phyloP scores from a whole-genome alignment of 2,329 filamentous ascomycete species.

The Diaporthe capsici region DNA sequence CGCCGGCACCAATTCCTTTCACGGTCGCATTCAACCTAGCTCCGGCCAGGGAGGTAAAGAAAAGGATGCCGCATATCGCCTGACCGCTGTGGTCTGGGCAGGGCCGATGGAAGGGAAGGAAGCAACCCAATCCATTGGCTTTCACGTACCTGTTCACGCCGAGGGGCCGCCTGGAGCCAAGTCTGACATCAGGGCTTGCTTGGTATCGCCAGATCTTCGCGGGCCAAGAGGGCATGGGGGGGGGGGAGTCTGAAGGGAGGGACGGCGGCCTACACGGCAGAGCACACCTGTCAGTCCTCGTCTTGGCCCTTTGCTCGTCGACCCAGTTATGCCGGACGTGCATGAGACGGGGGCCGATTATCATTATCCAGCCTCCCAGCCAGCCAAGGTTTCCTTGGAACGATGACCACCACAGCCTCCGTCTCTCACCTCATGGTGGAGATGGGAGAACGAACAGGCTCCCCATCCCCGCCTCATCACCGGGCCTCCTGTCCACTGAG shows the following conservation, averaged over 20 bases:
- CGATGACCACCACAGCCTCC: constrained; percentile 12
- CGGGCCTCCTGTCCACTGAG: neutral
- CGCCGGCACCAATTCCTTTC: constrained; percentile 6
- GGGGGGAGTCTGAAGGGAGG: neutral
- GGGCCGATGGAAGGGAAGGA: constrained; percentile 27
- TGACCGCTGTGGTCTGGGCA: constrained; percentile 16
- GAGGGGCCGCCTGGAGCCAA: constrained; percentile 17
- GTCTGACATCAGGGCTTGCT: constrained; percentile 21
- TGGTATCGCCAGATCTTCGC: constrained; percentile 8
- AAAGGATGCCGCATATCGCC: constrained; percentile 10
- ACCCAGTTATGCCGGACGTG: constrained; percentile 13
- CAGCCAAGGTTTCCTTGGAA: constrained; percentile 17
- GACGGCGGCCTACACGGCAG: neutral
- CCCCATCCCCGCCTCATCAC: neutral
- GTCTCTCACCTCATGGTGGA: constrained; percentile 5
- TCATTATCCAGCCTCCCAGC: neutral
- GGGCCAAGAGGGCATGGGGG: neutral
- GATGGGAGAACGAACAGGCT: neutral
- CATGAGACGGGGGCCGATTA: constrained; percentile 11
- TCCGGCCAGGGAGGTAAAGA: neutral
- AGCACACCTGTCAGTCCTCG: neutral
- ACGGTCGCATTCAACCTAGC: neutral
- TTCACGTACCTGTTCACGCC: neutral
- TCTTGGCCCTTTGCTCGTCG: constrained; percentile 1
- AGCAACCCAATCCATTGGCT: neutral